Evolutionary conservation across 2,329 filamentous ascomycete species (phyloP), one percentile per base, ranked within the genome.

Genomic region (Aspergillus phoenicis): DNA sequence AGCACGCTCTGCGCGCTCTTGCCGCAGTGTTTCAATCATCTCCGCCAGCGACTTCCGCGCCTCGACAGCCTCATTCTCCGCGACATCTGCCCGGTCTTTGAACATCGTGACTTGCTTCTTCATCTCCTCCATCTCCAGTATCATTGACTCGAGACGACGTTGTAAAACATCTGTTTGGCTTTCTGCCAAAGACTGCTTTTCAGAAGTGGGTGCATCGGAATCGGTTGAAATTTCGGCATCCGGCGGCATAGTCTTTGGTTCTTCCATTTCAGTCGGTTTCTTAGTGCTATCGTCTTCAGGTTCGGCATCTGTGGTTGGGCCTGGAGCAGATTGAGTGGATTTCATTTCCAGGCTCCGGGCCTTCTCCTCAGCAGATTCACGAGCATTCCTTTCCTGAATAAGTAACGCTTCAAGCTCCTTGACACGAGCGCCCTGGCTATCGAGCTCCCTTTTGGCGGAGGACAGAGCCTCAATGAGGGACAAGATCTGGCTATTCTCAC

Each of bases 381-480:
- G 86, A 28, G 93, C 93, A 65, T 87, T 85, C 26, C 92, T 86
- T 76, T 99, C 95, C 71, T 89, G 88, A 53, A 84, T 86, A 47
- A 98, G 81, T 78, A 91, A 83, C 60, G 87, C 84, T 73, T 98
- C 94, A 11, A 98, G 80, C 68, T 93, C 90, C 67, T 88, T 89
- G 75, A 98, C 88, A 30, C 91, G 88, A 45, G 87, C 84, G 54
- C 87, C 88, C 73, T 97, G 93, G n/a, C 83, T 85, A 70, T 96
- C 93, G 45, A 97, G 87, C 72, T 97, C 93, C 68, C 89, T 90
- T 78, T 91, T 96, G 8, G 93, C 91, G 61, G 86, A 87, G 57
- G 89, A 91, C 47, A 99, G 81, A 20, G 91, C 91, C 69, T 97
- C 93, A 6, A 93, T 91, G 13, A 99, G 82, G 17, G 91, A 88